A percentile compares a stretch with the other conserved stretches of the same genome.
Evolutionary conservation across 1,284 basidiomycete species (phyloP).

Genomic region (Porodaedalea pini): DNA sequence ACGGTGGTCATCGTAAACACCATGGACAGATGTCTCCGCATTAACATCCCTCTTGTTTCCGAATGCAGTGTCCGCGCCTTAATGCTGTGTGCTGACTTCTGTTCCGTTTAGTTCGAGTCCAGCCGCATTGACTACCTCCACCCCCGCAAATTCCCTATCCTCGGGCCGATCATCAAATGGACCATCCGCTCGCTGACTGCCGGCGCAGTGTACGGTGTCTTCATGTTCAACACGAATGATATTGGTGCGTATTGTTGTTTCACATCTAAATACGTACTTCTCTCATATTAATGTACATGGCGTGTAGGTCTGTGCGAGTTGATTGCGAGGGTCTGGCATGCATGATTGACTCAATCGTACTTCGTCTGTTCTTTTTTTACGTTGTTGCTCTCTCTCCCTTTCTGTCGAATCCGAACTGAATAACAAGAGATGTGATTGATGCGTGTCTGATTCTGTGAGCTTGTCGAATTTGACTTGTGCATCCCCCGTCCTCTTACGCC

Average conservation of each 20-base stretch:
- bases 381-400: neutral
- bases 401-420: neutral
- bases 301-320: conserved; percentile 66
- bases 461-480: no score
- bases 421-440: no score
- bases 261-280: conserved; percentile 9
- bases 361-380: neutral
- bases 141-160: conserved; percentile 84
- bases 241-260: conserved; percentile 61
- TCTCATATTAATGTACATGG: neutral
- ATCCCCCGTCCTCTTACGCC: no score
- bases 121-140: conserved; percentile 88
- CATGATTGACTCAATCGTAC: conserved; percentile 33
- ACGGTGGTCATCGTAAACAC: no score
- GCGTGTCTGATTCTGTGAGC: neutral
- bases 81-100: neutral
- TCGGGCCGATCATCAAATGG: conserved; percentile 76
- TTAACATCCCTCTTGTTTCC: no score
- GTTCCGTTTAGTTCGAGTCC: conserved; percentile 57
- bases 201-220: conserved; percentile 86
- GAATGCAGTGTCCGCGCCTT: no score
- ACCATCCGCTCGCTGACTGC: conserved; percentile 74
- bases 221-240: conserved; percentile 97
- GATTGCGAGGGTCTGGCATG: conserved; percentile 62
- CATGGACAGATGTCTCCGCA: no score